Evolutionary conservation across 305 asterid species (phyloP), one percentile per base, ranked within the genome.

Genomic region (Caryopteris hybrid): DNA sequence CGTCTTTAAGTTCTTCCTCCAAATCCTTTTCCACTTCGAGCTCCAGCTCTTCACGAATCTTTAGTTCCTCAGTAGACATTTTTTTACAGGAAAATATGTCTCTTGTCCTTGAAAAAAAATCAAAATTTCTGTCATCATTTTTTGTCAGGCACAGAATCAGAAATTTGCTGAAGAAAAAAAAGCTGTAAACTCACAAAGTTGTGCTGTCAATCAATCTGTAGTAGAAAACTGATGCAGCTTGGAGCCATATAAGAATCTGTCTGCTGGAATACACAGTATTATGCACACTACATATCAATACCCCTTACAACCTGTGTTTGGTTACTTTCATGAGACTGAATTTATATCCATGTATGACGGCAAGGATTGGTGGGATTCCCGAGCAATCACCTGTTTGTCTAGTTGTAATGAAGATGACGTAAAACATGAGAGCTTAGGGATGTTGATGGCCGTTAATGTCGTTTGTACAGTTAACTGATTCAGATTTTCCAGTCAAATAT

Each of bases 1-100:
- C 85, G 7, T 85, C 87, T 72, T 83, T 85, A 64, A 89, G 80
- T 71, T 89, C 96, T 54, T 74, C 82, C 66, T 83, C 94, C 59
- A 86, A 57, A 47, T 74, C 76, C 25, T 71, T 77, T 54, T 86
- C 91, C 3, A 85, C 75, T 22, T 83, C 88, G 61, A 12, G 18
- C 68, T 79, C 88, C 0, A 89, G 74, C 70, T 89, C 88, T 25
- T 68, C 66, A 0, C 90, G 80, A 57, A 89, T 78, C 74, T 69
- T 81, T 72, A 69, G 9, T 80, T 89, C 94, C 21, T 80, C 72
- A 0, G 22, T 1, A 9, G 81, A 76, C 91, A 81, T 83, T 12
- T 74, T 45, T 22, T 9, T 29, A 25, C 6, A 29, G n/a, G n/a
- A n/a, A n/a, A n/a, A n/a, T n/a, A n/a, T n/a, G n/a, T n/a, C n/a